A percentile compares a stretch with the other conserved stretches of the same genome.
Conservation (phyloP, 345 rosid species). For the Geranium brycei region DNA sequence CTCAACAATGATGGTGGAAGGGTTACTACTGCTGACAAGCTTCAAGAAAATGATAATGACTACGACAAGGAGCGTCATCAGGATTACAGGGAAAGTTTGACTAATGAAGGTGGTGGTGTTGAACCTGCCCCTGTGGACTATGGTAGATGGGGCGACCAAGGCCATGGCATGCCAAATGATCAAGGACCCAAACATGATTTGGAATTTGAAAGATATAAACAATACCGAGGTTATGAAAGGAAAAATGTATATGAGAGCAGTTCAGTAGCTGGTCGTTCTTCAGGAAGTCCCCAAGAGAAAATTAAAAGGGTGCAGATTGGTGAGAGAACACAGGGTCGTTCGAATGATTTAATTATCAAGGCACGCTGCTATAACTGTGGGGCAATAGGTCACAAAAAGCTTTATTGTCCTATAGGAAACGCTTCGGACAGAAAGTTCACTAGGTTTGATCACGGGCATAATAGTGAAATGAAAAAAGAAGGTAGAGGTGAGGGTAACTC, state of each 20-base stretch:
- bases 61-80: slow-evolving; percentile 11
- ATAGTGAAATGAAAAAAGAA: slow-evolving; percentile 9
- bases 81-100: slow-evolving; percentile 14
- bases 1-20: slow-evolving; percentile 8
- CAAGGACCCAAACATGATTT: slow-evolving; percentile 10
- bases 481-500: slow-evolving; percentile 9
- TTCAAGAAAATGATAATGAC: slow-evolving; percentile 5
- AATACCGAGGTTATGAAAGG: slow-evolving; percentile 6
- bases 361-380: slow-evolving; percentile 26
- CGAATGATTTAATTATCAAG: slow-evolving; percentile 5
- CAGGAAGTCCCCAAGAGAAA: slow-evolving; percentile 12
- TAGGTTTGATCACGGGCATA: slow-evolving; percentile 9
- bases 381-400: slow-evolving; percentile 25
- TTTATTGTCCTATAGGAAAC: slow-evolving; percentile 19
- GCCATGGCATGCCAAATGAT: slow-evolving; percentile 14
- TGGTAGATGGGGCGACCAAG: slow-evolving; percentile 31
- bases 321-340: slow-evolving; percentile 4
- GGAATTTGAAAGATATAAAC: slow-evolving; percentile 24
- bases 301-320: slow-evolving; percentile 1
- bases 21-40: slow-evolving; percentile 14
- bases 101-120: slow-evolving; percentile 13
- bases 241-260: neutral
- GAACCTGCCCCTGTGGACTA: slow-evolving; percentile 12
- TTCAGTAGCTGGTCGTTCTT: slow-evolving; percentile 10
- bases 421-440: slow-evolving; percentile 11